phyloP scores from a whole-genome alignment of 1,284 basidiomycete genomes.

The Ustilago vetiveriae region DNA sequence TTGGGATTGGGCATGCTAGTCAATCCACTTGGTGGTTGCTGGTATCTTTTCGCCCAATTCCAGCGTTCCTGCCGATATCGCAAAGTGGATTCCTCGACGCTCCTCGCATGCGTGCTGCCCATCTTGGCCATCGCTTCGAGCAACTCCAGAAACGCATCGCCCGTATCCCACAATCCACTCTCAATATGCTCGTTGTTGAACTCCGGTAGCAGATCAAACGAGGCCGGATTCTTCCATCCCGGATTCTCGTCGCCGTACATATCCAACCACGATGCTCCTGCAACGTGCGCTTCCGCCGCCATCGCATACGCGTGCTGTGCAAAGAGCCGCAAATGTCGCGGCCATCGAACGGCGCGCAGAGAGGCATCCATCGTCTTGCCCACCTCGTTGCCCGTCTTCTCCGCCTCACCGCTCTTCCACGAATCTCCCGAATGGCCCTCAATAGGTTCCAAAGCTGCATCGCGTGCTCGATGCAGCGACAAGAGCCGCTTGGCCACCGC shows the following conservation, averaged over 20 bases:
- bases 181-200: constrained; percentile 39
- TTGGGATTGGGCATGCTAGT: constrained; percentile 32
- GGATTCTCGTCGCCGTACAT: constrained; percentile 34
- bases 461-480: constrained; percentile 34
- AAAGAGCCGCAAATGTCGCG: constrained; percentile 49
- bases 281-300: constrained; percentile 49
- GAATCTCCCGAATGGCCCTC: constrained; percentile 12
- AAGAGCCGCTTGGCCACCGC: constrained; percentile 31
- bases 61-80: constrained; percentile 45
- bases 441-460: constrained; percentile 37
- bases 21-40: constrained; percentile 30
- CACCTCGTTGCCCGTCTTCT: constrained; percentile 51
- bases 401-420: constrained; percentile 23
- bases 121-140: constrained; percentile 51
- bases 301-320: constrained; percentile 56
- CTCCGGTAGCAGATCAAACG: constrained; percentile 34
- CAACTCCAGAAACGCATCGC: constrained; percentile 45
- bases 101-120: constrained; percentile 46
- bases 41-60: constrained; percentile 45
- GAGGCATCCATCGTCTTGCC: constrained; percentile 47
- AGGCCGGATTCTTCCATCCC: constrained; percentile 40
- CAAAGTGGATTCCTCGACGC: constrained; percentile 40
- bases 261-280: constrained; percentile 35
- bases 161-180: constrained; percentile 47
- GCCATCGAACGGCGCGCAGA: constrained; percentile 53